phyloP scores from a whole-genome alignment of 2,329 filamentous ascomycete genomes.

The Ambrosiella xylebori region DNA sequence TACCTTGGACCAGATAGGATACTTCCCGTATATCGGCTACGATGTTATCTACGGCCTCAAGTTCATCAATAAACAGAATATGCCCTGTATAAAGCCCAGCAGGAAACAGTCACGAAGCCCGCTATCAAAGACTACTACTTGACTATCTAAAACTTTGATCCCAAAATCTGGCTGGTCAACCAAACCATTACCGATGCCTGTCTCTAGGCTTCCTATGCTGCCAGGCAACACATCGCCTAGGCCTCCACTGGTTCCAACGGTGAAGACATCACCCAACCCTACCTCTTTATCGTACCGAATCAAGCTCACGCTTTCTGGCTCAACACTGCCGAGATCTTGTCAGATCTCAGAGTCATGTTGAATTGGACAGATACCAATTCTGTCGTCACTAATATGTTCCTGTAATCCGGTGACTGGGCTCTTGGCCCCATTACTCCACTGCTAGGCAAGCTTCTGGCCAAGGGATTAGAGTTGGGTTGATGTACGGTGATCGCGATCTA shows the following conservation, averaged over 20 bases:
- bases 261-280: constrained; percentile 43
- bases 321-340: constrained; percentile 38
- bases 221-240: constrained; percentile 22
- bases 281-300: constrained; percentile 44
- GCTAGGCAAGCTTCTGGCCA: constrained; percentile 41
- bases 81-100: background rate
- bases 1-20: constrained; percentile 40
- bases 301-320: constrained; percentile 46
- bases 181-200: constrained; percentile 13
- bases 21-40: constrained; percentile 37
- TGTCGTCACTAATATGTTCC: constrained; percentile 42
- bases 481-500: constrained; percentile 51
- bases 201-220: constrained; percentile 21
- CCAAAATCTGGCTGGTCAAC: constrained; percentile 24
- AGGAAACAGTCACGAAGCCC: background rate
- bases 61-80: constrained; percentile 32
- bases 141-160: constrained; percentile 23
- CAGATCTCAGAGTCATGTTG: constrained; percentile 43
- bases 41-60: constrained; percentile 50
- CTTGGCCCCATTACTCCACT: constrained; percentile 18
- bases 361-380: constrained; percentile 46
- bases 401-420: constrained; percentile 3
- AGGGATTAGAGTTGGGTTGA: constrained; percentile 49
- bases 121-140: background rate
- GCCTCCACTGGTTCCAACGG: constrained; percentile 24